These are phyloP conservation scores for Cutaneotrichosporon dermatis DNA, from an alignment of 1,284 basidiomycete genomes.

Conservation along the genomic window DNA sequence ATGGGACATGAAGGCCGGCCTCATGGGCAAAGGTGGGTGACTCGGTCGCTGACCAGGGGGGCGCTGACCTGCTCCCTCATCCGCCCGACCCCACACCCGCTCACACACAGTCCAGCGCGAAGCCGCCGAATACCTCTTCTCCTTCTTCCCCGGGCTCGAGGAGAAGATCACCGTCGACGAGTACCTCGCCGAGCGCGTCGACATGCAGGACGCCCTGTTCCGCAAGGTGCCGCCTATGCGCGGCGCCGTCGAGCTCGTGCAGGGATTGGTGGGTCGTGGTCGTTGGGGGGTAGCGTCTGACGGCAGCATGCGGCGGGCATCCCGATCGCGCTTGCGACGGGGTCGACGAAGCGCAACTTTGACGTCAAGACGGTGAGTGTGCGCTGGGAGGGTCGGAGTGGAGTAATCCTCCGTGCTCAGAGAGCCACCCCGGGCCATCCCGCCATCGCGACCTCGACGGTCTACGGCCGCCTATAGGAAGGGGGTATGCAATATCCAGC, in stretches of 20 bases:
- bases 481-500: too few relatives aligned
- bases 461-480: too few relatives aligned
- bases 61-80: too few relatives aligned
- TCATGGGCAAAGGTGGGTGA: conserved; percentile 48
- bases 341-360: conserved; percentile 37
- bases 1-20: conserved; percentile 49
- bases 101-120: conserved; percentile 26
- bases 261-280: conserved; percentile 34
- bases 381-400: background rate
- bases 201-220: conserved; percentile 42
- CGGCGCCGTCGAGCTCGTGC: conserved; percentile 44
- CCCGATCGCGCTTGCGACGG: conserved; percentile 49
- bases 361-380: conserved; percentile 42
- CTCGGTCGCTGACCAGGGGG: background rate
- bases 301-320: conserved; percentile 39
- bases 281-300: conserved; percentile 30
- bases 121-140: conserved; percentile 41
- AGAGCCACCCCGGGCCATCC: background rate
- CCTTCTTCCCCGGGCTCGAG: conserved; percentile 40
- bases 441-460: too few relatives aligned
- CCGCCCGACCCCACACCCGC: too few relatives aligned
- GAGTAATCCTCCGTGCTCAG: background rate
- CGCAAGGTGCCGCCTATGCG: conserved; percentile 43
- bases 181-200: conserved; percentile 41
- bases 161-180: conserved; percentile 43